phyloP scores from a whole-genome alignment of 345 rosid species.

The Syzygium oleosum region DNA sequence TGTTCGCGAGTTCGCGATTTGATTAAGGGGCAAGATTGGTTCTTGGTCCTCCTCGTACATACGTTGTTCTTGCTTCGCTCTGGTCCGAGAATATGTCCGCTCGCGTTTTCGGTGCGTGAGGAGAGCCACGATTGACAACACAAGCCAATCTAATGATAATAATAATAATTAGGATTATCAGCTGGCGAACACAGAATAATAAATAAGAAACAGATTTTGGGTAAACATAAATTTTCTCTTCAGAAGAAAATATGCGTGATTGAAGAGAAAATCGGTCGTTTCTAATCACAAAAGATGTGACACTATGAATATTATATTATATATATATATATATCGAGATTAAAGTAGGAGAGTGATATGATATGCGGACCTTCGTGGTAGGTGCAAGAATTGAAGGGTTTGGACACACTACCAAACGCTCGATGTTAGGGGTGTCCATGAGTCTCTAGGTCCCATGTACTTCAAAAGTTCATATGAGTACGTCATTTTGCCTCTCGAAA shows the following conservation, averaged over 20 bases:
- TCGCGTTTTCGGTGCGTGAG: neutral
- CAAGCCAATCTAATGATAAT: neutral
- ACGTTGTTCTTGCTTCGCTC: no score
- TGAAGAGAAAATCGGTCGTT: neutral
- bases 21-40: fast-evolving
- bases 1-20: fast-evolving
- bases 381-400: neutral
- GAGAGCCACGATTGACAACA: neutral
- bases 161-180: neutral
- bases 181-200: neutral
- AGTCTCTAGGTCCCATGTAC: neutral
- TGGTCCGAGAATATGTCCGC: neutral
- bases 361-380: neutral
- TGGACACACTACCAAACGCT: neutral
- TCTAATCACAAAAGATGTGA: no score
- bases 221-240: neutral
- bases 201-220: neutral
- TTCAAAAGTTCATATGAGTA: neutral
- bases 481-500: neutral
- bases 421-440: neutral
- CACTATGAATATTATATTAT: neutral
- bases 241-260: neutral
- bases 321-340: neutral
- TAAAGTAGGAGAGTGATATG: neutral
- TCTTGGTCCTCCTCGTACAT: neutral